A percentile compares a stretch with the other conserved stretches of the same genome.
These are phyloP conservation scores for Yamadazyma epiphylla DNA, from an alignment of 1,139 yeast species.

Conservation along the genomic window DNA sequence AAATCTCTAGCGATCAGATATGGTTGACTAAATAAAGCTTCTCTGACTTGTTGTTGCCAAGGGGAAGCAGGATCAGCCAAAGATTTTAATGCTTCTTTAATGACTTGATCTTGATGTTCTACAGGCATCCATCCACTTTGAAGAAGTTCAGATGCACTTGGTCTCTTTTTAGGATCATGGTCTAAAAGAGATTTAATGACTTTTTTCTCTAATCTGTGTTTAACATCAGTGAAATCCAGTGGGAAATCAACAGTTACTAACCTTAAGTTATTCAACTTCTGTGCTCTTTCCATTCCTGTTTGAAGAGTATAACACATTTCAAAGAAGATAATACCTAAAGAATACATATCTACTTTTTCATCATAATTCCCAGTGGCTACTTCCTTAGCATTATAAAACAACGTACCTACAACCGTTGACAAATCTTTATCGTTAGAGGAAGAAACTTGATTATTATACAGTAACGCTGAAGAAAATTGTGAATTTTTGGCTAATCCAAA, in stretches of 20 bases:
- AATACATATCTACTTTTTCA: constrained; percentile 93
- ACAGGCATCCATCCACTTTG: constrained; percentile 83
- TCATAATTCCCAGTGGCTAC: constrained; percentile 76
- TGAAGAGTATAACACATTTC: constrained; percentile 84
- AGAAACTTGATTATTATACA: constrained; percentile 38
- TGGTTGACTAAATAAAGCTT: constrained; percentile 78
- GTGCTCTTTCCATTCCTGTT: constrained; percentile 92
- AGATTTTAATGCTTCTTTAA: constrained; percentile 82
- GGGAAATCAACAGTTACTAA: constrained; percentile 63
- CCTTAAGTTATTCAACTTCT: constrained; percentile 62
- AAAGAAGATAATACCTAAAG: constrained; percentile 88
- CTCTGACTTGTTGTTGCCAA: constrained; percentile 90
- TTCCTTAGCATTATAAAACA: constrained; percentile 89
- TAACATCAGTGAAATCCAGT: constrained; percentile 48
- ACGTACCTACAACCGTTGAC: constrained; percentile 91
- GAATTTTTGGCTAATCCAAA: constrained; percentile 91
- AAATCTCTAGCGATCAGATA: constrained; percentile 79
- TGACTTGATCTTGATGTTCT: constrained; percentile 84
- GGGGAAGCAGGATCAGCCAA: constrained; percentile 88
- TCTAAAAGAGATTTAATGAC: constrained; percentile 64
- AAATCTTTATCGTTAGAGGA: constrained; percentile 57
- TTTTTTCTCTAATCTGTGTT: constrained; percentile 55
- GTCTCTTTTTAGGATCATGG: constrained; percentile 76
- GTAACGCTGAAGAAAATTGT: constrained; percentile 40
- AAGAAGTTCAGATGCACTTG: constrained; percentile 70